Evolutionary conservation across 2,329 filamentous ascomycete species (phyloP).

Genomic region (Stemphylium lycopersici): DNA sequence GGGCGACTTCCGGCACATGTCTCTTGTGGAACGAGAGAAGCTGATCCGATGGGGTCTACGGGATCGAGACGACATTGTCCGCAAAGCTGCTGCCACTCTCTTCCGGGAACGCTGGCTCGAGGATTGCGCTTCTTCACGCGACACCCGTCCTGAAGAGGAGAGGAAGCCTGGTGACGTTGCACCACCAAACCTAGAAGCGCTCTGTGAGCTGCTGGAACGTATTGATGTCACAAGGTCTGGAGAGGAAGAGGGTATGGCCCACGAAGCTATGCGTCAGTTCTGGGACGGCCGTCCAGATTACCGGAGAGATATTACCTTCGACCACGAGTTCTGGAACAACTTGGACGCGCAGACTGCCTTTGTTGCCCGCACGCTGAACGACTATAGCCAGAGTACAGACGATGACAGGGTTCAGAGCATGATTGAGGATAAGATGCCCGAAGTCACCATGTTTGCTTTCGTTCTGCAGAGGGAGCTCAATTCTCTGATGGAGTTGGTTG

Average conservation of each 20-base stretch:
- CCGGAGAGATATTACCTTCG: conserved; percentile 72
- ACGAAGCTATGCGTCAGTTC: conserved; percentile 94
- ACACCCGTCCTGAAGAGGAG: conserved; percentile 63
- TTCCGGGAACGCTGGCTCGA: conserved; percentile 99
- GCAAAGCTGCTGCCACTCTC: conserved; percentile 85
- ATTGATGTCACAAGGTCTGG: conserved; percentile 93
- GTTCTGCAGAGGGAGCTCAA: conserved; percentile 82
- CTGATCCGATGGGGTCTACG: conserved; percentile 91
- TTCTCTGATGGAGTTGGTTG: conserved; percentile 69
- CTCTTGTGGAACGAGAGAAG: conserved; percentile 93
- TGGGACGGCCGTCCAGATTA: conserved; percentile 93
- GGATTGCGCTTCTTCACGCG: conserved; percentile 76
- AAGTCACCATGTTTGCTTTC: conserved; percentile 89
- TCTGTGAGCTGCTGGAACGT: conserved; percentile 89
- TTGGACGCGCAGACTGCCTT: conserved; percentile 87
- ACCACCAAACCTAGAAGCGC: conserved; percentile 70
- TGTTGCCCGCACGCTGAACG: conserved; percentile 89
- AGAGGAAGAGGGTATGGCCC: conserved; percentile 84
- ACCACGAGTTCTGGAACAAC: conserved; percentile 79
- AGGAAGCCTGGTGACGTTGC: conserved; percentile 53
- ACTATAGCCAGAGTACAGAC: conserved; percentile 80
- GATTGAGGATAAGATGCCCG: conserved; percentile 91
- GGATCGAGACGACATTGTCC: conserved; percentile 91
- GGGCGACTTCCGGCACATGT: conserved; percentile 92
- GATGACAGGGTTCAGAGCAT: conserved; percentile 76